Base-by-base conservation (phyloP, 768 basidiomycete species). In the Panaeolus papilionaceus region DNA sequence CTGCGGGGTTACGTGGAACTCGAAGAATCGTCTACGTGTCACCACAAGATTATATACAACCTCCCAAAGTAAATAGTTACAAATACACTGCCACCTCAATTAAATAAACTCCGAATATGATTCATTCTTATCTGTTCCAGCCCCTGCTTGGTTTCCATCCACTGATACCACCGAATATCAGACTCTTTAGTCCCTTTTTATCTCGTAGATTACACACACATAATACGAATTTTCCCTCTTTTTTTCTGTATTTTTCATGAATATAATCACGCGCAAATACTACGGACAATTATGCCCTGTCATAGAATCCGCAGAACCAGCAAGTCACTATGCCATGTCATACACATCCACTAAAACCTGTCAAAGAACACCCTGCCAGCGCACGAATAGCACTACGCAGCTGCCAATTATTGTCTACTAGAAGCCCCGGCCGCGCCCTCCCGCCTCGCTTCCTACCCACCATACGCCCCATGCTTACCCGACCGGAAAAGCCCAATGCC, bases 1-100 rank as follows among this genome's bases (percentile, higher is more conserved):
- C 54, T 58, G 54, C 54, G 54, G 54, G 54, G 54, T 58, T 58
- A 58, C 54, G 54, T 58, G 54, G 54, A 58, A 58, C 54, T 58
- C 54, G 54, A 58, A 33, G 54, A 58, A 58, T 9, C 16, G 33
- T 28, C 8, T 33, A 58, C 54, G 54, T 58, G 54, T 28, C 54
- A 58, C 12, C 6, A 5, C 6, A 16, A 3, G 9, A 9, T 58
- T 58, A 58, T 58, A 58, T 58, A 58, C 14, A 37, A 58, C 54
- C n/a, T 14, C 4, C 12, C 23, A 20, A 8, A n/a, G 28, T 58
- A 58, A 58, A 58, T 16, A 58, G 7, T 12, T 4, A 58, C 54
- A 58, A 58, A 58, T 58, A 58, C 54, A 58, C 54, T 10, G 54
- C 54, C 54, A 33, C 28, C 33, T 10, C 1, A 9, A 9, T 51